Evolutionary conservation across 805 yeast genomes (phyloP).

Genomic region (Barnettozyma pratensis): DNA sequence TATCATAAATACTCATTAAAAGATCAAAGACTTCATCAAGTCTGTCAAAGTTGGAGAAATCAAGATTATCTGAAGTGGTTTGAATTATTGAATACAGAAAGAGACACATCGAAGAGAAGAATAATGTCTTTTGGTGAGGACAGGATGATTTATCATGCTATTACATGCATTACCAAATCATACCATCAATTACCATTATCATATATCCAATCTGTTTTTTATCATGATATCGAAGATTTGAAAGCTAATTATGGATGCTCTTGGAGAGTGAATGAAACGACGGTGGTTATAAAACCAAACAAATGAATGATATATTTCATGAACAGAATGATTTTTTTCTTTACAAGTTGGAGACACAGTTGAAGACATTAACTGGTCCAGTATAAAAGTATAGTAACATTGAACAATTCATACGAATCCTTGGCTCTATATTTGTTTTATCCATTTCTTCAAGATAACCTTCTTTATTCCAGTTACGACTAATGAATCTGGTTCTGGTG

Average conservation of each 20-base stretch:
- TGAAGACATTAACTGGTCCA: no score
- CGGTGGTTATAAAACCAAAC: slow-evolving; percentile 10
- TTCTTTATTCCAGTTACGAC: no score
- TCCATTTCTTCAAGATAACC: no score
- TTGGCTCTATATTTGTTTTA: no score
- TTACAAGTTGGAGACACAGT: no score
- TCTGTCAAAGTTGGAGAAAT: slow-evolving; percentile 28
- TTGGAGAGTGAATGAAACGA: slow-evolving; percentile 12
- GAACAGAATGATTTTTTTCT: no score
- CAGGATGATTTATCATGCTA: slow-evolving; percentile 29
- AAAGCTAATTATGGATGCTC: slow-evolving; percentile 3
- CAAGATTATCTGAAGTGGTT: slow-evolving; percentile 31
- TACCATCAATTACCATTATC: slow-evolving; percentile 31
- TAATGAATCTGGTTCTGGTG: no score
- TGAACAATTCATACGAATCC: no score
- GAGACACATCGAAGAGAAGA: slow-evolving; percentile 10
- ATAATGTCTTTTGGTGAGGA: slow-evolving; percentile 42
- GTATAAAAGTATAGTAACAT: no score
- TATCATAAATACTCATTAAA: slow-evolving; percentile 25
- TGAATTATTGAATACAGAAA: slow-evolving; percentile 18
- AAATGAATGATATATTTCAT: no score
- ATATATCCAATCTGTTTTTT: slow-evolving; percentile 13
- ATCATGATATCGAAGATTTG: slow-evolving; percentile 5
- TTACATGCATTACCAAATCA: slow-evolving; percentile 30
- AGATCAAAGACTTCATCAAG: slow-evolving; percentile 31